These are phyloP conservation scores for Hericium rajendrae DNA, from an alignment of 768 basidiomycete genomes.

Conservation along the genomic window DNA sequence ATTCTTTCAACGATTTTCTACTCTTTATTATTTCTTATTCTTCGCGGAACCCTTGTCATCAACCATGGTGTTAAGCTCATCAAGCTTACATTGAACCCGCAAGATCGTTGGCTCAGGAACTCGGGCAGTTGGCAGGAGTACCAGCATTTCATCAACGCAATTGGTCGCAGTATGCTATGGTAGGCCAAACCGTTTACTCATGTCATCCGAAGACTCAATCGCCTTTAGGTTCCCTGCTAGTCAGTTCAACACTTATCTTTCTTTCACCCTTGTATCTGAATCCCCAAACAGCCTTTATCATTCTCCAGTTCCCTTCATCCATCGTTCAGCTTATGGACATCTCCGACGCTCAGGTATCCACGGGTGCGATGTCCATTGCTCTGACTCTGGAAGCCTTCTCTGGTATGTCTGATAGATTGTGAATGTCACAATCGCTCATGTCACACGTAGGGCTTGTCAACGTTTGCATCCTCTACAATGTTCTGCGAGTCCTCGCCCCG, in stretches of 20 bases:
- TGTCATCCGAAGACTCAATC: conserved; percentile 2
- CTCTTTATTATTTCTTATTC: conserved; percentile 49
- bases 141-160: conserved; percentile 47
- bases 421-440: conserved; percentile 3
- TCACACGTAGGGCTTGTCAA: conserved; percentile 45
- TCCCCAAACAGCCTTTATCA: conserved; percentile 42
- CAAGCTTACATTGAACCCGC: conserved; percentile 37
- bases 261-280: conserved; percentile 2
- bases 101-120: conserved; percentile 31
- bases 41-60: conserved; percentile 46
- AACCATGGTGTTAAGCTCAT: conserved; percentile 39
- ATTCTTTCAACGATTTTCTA: conserved; percentile 47
- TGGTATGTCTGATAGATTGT: conserved; percentile 30
- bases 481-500: conserved; percentile 50
- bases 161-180: conserved; percentile 67
- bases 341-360: conserved; percentile 40
- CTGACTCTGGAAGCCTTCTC: conserved; percentile 16
- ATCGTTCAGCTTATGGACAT: conserved; percentile 38
- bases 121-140: conserved; percentile 34
- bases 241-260: conserved; percentile 21
- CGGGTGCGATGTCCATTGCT: conserved; percentile 38
- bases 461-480: conserved; percentile 58
- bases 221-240: conserved; percentile 48
- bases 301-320: conserved; percentile 50
- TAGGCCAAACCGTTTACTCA: conserved; percentile 22